Base-by-base conservation (phyloP, 1,284 basidiomycete genomes). In the Microbotryomycetes sp. region DNA sequence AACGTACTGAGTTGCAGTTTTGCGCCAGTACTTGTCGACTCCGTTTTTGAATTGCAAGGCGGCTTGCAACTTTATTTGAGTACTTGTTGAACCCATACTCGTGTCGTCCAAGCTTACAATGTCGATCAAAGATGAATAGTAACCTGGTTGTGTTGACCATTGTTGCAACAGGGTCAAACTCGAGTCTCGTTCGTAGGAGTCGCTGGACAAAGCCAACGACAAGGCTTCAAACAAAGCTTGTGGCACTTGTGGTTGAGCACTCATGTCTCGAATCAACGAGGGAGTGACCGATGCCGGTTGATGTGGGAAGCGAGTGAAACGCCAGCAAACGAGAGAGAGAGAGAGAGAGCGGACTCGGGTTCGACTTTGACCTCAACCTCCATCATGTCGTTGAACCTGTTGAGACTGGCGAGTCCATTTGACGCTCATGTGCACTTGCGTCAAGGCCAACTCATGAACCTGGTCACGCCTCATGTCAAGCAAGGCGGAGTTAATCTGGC, bases 381-480 rank as follows among this genome's bases (percentile, higher is more conserved):
- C 47, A 22, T 30, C 26, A 53, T 36, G 53, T 32, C 53, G 22
- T 22, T 32, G 23, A 22, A 29, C 9, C 29, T 32, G 28, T 26
- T 30, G 50, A 64, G 73, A 42, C 75, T 79, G 67, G 71, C 67
- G 19, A 83, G 88, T 0, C 92, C 92, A 22, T 89, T 91, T 50
- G 92, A 96, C 56, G 59, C 52, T 19, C 60, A 99, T 79, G 93
- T 97, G 65, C 96, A 99, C 75, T 84, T 99, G 36, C 85, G 96
- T 49, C 92, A 97, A 75, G 91, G 88, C 42, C 77, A 83, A 42
- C 79, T 96, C 72, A 86, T 88, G 60, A 79, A 84, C 65, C 82
- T 98, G 36, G 91, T 98, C 47, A 86, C 88, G 4, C 91, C 92
- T 48, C 93, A 97, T 79, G 89, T 99, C 57, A 81, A 83, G 28